Percentiles rank a stretch among this genome's conserved stretches.
Conservation (phyloP, 2,329 filamentous ascomycete genomes). For the Ilyonectria sp. region DNA sequence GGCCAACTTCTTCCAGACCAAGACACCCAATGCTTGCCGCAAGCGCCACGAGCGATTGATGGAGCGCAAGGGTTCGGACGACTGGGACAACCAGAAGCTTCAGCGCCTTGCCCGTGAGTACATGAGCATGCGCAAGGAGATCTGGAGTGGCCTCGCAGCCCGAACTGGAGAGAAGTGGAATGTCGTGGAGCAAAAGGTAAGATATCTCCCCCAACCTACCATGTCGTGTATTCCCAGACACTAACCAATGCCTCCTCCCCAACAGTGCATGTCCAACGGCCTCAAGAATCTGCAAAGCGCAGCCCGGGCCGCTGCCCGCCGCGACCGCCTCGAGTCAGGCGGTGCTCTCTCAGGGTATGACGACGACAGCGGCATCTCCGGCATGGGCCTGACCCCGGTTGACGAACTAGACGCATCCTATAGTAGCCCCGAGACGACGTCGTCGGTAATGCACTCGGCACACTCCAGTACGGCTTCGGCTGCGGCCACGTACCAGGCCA, state of each 20-base stretch:
- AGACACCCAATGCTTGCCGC: conserved; percentile 87
- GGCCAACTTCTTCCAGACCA: conserved; percentile 80
- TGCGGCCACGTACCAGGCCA: conserved; percentile 50
- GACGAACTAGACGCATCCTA: conserved; percentile 72
- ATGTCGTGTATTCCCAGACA: neutral
- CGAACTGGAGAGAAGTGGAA: conserved; percentile 87
- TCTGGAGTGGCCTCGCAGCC: conserved; percentile 84
- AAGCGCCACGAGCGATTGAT: conserved; percentile 90
- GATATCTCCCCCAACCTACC: conserved; percentile 33
- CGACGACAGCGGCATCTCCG: conserved; percentile 81
- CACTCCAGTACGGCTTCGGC: conserved; percentile 50
- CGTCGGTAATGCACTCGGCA: conserved; percentile 60
- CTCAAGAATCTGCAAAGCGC: conserved; percentile 84
- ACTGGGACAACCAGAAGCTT: conserved; percentile 84
- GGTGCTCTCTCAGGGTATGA: conserved; percentile 64
- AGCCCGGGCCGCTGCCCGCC: conserved; percentile 75
- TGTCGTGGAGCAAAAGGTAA: conserved; percentile 75
- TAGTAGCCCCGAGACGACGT: conserved; percentile 68
- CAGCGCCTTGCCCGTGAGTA: conserved; percentile 84
- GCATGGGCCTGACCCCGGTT: conserved; percentile 71
- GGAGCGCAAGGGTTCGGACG: conserved; percentile 80
- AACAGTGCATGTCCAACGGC: conserved; percentile 85
- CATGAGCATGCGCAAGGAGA: conserved; percentile 83
- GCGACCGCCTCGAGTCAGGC: conserved; percentile 70
- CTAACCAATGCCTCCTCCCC: conserved; percentile 17